A percentile compares a stretch with the other conserved stretches of the same genome.
phyloP scores from a whole-genome alignment of 345 rosid genomes.

The Hibiscus syriacus region DNA sequence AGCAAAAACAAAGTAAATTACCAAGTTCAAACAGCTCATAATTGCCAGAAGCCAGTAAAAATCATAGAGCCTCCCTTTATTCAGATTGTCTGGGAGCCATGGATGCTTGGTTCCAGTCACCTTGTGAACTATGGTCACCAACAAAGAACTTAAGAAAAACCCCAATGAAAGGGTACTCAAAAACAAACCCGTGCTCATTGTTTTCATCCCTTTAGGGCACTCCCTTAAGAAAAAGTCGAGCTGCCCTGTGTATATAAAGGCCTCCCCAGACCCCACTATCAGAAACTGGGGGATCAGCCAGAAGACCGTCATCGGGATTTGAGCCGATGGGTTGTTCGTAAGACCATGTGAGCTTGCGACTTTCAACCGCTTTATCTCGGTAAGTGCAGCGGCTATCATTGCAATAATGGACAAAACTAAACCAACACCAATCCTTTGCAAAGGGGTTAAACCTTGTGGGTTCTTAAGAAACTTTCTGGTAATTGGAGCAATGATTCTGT shows the following conservation, averaged over 20 bases:
- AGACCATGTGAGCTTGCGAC: slow-evolving; percentile 36
- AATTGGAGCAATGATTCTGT: slow-evolving; percentile 48
- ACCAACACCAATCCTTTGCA: slow-evolving; percentile 79
- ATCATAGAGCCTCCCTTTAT: slow-evolving; percentile 65
- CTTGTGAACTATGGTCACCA: slow-evolving; percentile 69
- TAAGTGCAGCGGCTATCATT: slow-evolving; percentile 66
- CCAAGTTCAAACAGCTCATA: slow-evolving; percentile 53
- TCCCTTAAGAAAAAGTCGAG: slow-evolving; percentile 88
- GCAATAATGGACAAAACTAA: slow-evolving; percentile 45
- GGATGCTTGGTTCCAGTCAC: slow-evolving; percentile 42
- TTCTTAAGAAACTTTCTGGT: slow-evolving; percentile 43
- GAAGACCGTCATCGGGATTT: slow-evolving; percentile 65
- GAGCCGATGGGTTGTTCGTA: slow-evolving; percentile 27
- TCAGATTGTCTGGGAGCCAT: slow-evolving; percentile 82
- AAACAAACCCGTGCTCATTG: slow-evolving; percentile 89
- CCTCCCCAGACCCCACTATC: slow-evolving; percentile 85
- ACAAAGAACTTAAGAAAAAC: slow-evolving; percentile 66
- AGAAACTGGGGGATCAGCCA: slow-evolving; percentile 79
- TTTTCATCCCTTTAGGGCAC: slow-evolving; percentile 98
- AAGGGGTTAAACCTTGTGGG: slow-evolving; percentile 74
- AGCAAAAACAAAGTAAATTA: slow-evolving; percentile 48
- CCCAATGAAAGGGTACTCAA: slow-evolving; percentile 85
- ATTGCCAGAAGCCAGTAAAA: slow-evolving; percentile 85
- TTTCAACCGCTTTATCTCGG: slow-evolving; percentile 54
- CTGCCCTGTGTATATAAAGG: slow-evolving; percentile 78